These are phyloP conservation scores for Aspergillus hancockii DNA, from an alignment of 495 filamentous ascomycete species.

Conservation along the genomic window DNA sequence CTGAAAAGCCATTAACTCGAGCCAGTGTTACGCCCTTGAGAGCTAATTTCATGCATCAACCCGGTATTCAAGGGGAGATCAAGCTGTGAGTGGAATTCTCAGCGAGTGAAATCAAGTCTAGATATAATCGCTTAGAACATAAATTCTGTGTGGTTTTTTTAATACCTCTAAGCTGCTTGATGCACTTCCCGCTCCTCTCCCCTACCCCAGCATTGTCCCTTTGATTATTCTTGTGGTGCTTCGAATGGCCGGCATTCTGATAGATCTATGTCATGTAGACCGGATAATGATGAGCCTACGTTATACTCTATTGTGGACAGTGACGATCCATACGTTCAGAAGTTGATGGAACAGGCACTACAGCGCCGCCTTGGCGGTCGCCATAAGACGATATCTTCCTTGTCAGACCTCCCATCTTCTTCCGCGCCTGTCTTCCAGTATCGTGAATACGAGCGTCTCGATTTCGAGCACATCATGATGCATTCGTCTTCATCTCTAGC, in stretches of 20 bases:
- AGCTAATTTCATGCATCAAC: slow-evolving; percentile 88
- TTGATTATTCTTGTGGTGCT: slow-evolving; percentile 8
- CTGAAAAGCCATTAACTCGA: slow-evolving; percentile 17
- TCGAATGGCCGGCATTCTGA: slow-evolving; percentile 37
- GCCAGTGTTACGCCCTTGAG: slow-evolving; percentile 83
- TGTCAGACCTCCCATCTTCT: slow-evolving; percentile 43
- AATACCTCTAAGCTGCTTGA: slow-evolving; percentile 35
- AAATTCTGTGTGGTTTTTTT: slow-evolving; percentile 27
- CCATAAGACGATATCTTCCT: slow-evolving; percentile 46
- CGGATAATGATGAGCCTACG: slow-evolving; percentile 36
- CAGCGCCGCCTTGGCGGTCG: slow-evolving; percentile 55
- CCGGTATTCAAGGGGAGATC: slow-evolving; percentile 69
- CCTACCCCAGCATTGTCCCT: slow-evolving; percentile 15
- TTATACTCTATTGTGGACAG: slow-evolving; percentile 80
- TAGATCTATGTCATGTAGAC: slow-evolving; percentile 41
- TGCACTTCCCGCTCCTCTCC: slow-evolving; percentile 24
- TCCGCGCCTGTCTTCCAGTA: slow-evolving; percentile 70
- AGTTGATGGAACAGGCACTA: slow-evolving; percentile 74
- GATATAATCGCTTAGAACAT: slow-evolving; percentile 25
- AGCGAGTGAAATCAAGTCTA: slow-evolving; percentile 26
- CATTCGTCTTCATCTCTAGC: slow-evolving; percentile 61
- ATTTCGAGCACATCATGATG: slow-evolving; percentile 70
- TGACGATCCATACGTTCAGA: slow-evolving; percentile 82
- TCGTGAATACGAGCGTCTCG: slow-evolving; percentile 79
- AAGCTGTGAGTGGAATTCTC: slow-evolving; percentile 77